A percentile compares a stretch with the other conserved stretches of the same genome.
phyloP scores from a whole-genome alignment of 2,329 filamentous ascomycete genomes.

The Colletotrichum godetiae region DNA sequence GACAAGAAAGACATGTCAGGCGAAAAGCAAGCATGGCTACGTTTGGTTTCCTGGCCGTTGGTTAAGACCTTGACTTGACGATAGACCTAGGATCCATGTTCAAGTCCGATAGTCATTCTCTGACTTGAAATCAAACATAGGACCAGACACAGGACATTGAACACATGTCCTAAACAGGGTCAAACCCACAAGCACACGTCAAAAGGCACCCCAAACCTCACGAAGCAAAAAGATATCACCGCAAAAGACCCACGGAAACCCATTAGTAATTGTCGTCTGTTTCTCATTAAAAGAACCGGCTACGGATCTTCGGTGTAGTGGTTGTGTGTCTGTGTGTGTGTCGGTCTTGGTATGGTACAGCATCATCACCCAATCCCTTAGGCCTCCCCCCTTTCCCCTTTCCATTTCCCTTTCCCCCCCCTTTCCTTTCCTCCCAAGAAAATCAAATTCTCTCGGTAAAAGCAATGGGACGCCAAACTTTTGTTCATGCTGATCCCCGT shows the following conservation, averaged over 20 bases:
- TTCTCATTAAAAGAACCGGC: conserved; percentile 32
- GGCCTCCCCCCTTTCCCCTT: not conserved
- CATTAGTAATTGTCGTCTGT: conserved; percentile 32
- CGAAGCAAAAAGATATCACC: not conserved
- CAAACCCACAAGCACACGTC: too few species aligned
- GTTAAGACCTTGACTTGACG: too few species aligned
- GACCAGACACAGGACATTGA: too few species aligned
- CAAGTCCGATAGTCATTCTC: not conserved
- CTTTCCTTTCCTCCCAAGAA: conserved; percentile 15
- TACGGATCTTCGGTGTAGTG: conserved; percentile 28
- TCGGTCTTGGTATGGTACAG: conserved; percentile 34
- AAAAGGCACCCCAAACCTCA: not conserved
- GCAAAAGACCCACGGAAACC: not conserved
- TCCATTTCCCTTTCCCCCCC: not conserved
- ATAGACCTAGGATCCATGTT: too few species aligned
- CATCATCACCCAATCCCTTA: conserved; percentile 29
- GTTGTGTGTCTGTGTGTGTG: conserved; percentile 4
- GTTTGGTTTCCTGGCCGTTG: too few species aligned
- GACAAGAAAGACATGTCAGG: too few species aligned
- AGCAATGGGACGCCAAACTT: conserved; percentile 33
- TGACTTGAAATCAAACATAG: not conserved
- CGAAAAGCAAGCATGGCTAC: too few species aligned
- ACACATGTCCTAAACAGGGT: too few species aligned
- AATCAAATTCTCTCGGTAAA: conserved; percentile 23
- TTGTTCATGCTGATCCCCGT: conserved; percentile 33